Base-by-base conservation (phyloP, 2,329 filamentous ascomycete species). In the Hymenoscyphus occultus region DNA sequence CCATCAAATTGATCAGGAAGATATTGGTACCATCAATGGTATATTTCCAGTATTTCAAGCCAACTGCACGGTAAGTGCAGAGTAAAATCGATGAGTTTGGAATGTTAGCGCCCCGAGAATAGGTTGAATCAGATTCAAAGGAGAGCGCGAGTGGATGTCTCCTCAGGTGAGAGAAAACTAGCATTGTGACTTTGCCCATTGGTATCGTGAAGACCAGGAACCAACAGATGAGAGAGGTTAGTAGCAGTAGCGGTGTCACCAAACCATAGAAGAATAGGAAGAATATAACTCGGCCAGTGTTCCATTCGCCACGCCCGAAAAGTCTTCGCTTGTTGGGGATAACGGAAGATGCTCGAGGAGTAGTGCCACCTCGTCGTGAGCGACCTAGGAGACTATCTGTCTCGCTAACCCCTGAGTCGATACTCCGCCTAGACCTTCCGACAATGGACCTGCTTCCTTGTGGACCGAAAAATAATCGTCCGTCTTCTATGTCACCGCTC, bases 1-100 rank as follows among this genome's bases (percentile, higher is more conserved):
- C 90, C 80, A 98, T 92, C 64, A 99, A 85, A 76, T 99, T 99
- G 82, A 99, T 97, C 70, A 99, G 86, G 80, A 99, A 98, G 75
- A 99, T 96, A 79, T 99, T 99, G 67, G 95, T 99, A 63, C 95
- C 96, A 75, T 99, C 95, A 65, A 99, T 84, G 3, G 95, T 99
- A 79, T 99, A 99, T 79, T 99, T 99, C 94, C 96, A 99, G 81
- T 99, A 99, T 77, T 94, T 94, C 71, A 88, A 83, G 13, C 95
- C 95, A 13, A 96, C 94, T 56, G 95, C 95, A 65, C 96, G 90
- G 79, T 99, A 99, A 5, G 95, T 99, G 83, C 95, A 99, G 40
- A 99, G 84, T 19, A 99, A 82, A 67, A 99, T 94, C 12, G 93
- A 94, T 16, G 90, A 90, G 57, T 92, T 90, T 22, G 90, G 87